These are phyloP conservation scores for Clarireedia sp. DNA, from an alignment of 2,329 filamentous ascomycete genomes.

Conservation along the genomic window DNA sequence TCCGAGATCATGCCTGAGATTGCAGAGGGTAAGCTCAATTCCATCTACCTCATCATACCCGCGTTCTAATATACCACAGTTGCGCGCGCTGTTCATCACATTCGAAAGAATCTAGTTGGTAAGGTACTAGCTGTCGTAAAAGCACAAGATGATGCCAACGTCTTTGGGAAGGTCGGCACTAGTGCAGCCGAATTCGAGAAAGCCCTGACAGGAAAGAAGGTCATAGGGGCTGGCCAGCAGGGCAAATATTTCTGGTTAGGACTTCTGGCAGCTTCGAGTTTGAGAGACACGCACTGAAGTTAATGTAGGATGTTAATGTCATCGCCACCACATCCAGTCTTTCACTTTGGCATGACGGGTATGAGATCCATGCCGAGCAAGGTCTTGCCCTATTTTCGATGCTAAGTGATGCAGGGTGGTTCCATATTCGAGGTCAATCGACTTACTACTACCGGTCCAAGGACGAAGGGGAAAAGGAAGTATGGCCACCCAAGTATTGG, in stretches of 20 bases:
- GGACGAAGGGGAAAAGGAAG: conserved; percentile 35
- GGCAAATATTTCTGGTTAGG: conserved; percentile 89
- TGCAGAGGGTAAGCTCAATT: conserved; percentile 42
- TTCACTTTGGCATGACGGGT: conserved; percentile 76
- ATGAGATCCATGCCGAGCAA: conserved; percentile 10
- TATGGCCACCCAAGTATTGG: conserved; percentile 83
- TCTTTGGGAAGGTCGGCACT: conserved; percentile 88
- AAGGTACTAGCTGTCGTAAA: conserved; percentile 65
- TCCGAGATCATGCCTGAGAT: conserved; percentile 49
- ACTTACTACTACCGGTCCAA: conserved; percentile 74
- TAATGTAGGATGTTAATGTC: conserved; percentile 57
- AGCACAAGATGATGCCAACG: conserved; percentile 70
- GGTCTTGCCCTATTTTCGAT: conserved; percentile 5
- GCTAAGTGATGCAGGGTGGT: conserved; percentile 50
- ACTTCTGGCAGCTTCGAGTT: neutral
- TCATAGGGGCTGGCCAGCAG: conserved; percentile 65
- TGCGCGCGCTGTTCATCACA: conserved; percentile 76
- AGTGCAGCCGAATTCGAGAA: conserved; percentile 66
- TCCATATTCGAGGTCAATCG: conserved; percentile 73
- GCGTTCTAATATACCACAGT: conserved; percentile 39
- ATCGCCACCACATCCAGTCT: conserved; percentile 72
- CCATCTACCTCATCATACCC: neutral
- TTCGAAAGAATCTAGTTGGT: conserved; percentile 75
- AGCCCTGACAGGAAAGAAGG: conserved; percentile 67
- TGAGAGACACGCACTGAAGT: neutral